A percentile compares a stretch with the other conserved stretches of the same genome.
Conservation (phyloP, 805 yeast species). For the Saccharomycopsis fermentans region DNA sequence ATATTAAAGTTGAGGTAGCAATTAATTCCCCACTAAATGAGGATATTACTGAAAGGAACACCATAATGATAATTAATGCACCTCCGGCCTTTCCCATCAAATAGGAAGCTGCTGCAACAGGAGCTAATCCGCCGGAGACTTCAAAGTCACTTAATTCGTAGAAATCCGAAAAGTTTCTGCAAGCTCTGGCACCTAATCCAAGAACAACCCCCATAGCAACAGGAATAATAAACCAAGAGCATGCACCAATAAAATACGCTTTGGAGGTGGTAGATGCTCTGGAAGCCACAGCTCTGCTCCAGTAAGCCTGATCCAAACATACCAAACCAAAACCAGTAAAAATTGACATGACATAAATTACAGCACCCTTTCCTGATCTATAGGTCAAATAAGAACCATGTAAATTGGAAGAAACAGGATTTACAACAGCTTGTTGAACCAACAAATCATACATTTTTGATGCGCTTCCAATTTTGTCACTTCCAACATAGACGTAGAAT, state of each 20-base stretch:
- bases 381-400: slow-evolving; percentile 31
- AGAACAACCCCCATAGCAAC: slow-evolving; percentile 29
- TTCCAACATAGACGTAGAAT: slow-evolving; percentile 29
- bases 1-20: slow-evolving; percentile 32
- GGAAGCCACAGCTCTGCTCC: slow-evolving; percentile 38
- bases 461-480: slow-evolving; percentile 33
- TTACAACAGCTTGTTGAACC: slow-evolving; percentile 25
- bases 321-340: slow-evolving; percentile 30
- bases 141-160: slow-evolving; percentile 30
- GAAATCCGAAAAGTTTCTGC: slow-evolving; percentile 25
- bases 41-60: slow-evolving; percentile 33
- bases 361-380: slow-evolving; percentile 27
- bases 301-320: slow-evolving; percentile 32
- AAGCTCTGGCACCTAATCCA: slow-evolving; percentile 31
- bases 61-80: slow-evolving; percentile 31
- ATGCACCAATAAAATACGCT: slow-evolving; percentile 32
- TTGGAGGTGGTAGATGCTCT: slow-evolving; percentile 25
- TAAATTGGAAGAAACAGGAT: slow-evolving; percentile 29
- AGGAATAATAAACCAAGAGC: slow-evolving; percentile 34
- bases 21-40: slow-evolving; percentile 34
- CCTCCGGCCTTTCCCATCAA: slow-evolving; percentile 37
- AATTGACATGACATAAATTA: slow-evolving; percentile 24
- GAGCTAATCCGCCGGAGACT: slow-evolving; percentile 31
- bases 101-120: slow-evolving; percentile 32
- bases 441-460: slow-evolving; percentile 34